Conservation (phyloP, 805 yeast genomes). For the Yamadazyma sp. region DNA sequence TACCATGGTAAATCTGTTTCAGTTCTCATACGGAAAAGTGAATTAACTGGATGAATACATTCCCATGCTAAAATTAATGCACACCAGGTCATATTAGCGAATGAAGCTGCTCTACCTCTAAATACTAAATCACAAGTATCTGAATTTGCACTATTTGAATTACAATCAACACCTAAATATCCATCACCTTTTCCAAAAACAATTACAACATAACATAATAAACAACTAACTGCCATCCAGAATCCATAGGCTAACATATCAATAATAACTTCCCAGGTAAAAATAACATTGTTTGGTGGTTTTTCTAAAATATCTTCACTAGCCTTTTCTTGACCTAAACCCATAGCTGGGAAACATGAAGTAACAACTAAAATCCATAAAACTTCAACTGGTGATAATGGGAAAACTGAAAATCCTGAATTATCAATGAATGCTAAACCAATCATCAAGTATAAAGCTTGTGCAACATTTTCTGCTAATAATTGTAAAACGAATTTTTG, state of each 20-base stretch:
- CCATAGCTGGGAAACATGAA: constrained; percentile 83
- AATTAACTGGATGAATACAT: constrained; percentile 34
- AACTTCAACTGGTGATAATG: constrained; percentile 63
- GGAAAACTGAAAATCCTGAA: constrained; percentile 34
- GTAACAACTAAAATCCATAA: constrained; percentile 78
- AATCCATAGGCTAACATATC: constrained; percentile 41
- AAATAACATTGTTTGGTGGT: constrained; percentile 36
- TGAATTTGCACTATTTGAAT: constrained; percentile 18
- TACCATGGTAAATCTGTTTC: constrained; percentile 36
- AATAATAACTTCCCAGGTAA: constrained; percentile 38
- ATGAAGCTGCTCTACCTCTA: constrained; percentile 37
- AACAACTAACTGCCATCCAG: constrained; percentile 41
- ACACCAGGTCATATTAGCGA: constrained; percentile 41
- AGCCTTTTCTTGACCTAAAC: constrained; percentile 55
- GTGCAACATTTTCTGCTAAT: constrained; percentile 70
- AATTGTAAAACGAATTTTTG: constrained; percentile 75
- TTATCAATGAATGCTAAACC: constrained; percentile 35
- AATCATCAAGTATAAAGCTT: constrained; percentile 57
- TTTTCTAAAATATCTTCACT: constrained; percentile 34
- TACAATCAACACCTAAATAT: constrained; percentile 35
- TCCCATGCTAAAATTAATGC: constrained; percentile 41
- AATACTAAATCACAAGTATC: constrained; percentile 30
- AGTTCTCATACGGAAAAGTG: constrained; percentile 35
- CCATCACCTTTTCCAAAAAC: constrained; percentile 40
- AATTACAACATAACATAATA: constrained; percentile 33